A percentile compares a stretch with the other conserved stretches of the same genome.
These are phyloP conservation scores for Acrocalymma vagum DNA, from an alignment of 2,329 filamentous ascomycete genomes.

Conservation along the genomic window DNA sequence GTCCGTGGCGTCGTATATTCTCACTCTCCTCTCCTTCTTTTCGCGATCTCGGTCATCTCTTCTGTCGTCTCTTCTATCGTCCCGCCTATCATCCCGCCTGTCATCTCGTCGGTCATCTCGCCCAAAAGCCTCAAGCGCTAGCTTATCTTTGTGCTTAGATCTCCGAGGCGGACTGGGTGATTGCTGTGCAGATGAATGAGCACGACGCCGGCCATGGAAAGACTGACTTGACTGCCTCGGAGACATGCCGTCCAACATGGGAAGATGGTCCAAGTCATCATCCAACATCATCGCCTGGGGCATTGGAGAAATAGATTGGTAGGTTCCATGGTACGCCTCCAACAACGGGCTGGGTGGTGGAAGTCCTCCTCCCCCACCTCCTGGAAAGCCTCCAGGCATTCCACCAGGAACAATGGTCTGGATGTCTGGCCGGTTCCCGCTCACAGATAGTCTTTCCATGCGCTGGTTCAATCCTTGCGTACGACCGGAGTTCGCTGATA, in stretches of 20 bases:
- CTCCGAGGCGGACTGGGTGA: conserved; percentile 37
- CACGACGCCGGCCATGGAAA: conserved; percentile 34
- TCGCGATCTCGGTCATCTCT: conserved; percentile 24
- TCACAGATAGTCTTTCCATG: conserved; percentile 58
- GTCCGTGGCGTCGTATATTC: conserved; percentile 84
- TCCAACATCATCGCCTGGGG: conserved; percentile 76
- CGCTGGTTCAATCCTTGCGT: conserved; percentile 48
- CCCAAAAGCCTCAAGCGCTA: conserved; percentile 43
- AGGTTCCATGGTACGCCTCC: conserved; percentile 92
- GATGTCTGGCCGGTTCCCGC: conserved; percentile 53
- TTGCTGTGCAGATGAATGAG: conserved; percentile 41
- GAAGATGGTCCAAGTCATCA: conserved; percentile 59
- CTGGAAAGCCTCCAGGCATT: conserved; percentile 30
- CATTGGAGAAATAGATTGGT: conserved; percentile 94
- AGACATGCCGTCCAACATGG: conserved; percentile 40
- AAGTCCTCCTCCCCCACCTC: conserved; percentile 39
- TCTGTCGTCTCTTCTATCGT: conserved; percentile 16
- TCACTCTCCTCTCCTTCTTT: conserved; percentile 64
- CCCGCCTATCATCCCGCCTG: conserved; percentile 11
- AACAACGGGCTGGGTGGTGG: conserved; percentile 84
- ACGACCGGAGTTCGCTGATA: conserved; percentile 34
- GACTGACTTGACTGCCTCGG: conserved; percentile 39
- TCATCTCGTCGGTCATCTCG: conserved; percentile 33
- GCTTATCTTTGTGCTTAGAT: conserved; percentile 38
- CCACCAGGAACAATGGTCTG: conserved; percentile 45